Evolutionary conservation across 1,139 yeast genomes (phyloP), one percentile per base, ranked within the genome.

Genomic region (Zygosaccharomyces pseudobailii): DNA sequence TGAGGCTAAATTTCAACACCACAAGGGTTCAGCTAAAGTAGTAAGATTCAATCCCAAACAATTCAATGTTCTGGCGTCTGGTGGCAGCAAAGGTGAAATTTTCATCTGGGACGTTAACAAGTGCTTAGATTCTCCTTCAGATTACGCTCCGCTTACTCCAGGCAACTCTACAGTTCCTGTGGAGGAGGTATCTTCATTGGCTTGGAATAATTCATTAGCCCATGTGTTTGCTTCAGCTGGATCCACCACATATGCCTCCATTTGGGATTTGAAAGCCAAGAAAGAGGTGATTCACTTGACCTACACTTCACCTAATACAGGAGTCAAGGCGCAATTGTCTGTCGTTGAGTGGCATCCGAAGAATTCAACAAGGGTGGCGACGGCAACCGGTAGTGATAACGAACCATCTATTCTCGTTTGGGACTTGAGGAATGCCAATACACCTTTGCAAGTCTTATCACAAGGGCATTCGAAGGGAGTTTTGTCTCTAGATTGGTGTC

Each of bases 171-270:
- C 82, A 74, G 80, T 90, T 19, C 87, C 95, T 49, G 77, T 82
- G 70, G 96, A 87, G 58, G 95, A 87, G 58, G 79, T 94, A 50
- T 78, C 85, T 32, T 77, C 87, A 37, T 80, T 92, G 36, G 81
- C 96, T 4, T 94, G 98, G 97, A 94, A 94, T 70, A 82, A 85
- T 60, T 73, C 80, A 31, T 86, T 87, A 47, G 73, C 86, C 39
- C 96, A 92, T 61, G 90, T 94, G 57, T 80, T 94, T 66, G 98
- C 97, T 23, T 78, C 87, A 47, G 95, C 96, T 6, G 89, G 95
- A 38, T 68, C 73, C 38, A 78, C 86, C 24, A 95, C 95, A 17
- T 85, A 80, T 66, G 83, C 97, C 5, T 84, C 96, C 0, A 84
- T 94, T 53, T 92, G 97, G 97, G 98, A 94, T 69, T 73, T 92